Base-by-base conservation (phyloP, 768 basidiomycete genomes). In the Amanita muscaria region DNA sequence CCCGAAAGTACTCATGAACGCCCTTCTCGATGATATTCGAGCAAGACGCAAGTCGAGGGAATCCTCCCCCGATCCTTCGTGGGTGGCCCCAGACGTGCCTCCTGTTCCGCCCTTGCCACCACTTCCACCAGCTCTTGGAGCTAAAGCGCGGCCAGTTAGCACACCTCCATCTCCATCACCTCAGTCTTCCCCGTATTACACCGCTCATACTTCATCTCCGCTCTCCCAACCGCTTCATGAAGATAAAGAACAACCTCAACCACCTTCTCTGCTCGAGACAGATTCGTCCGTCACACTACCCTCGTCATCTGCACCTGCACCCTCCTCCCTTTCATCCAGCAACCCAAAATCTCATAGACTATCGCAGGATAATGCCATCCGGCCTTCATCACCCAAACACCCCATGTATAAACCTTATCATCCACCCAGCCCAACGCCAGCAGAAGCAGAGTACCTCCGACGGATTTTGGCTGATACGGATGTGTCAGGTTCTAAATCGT, bases 371-470 rank as follows among this genome's bases (percentile, higher is more conserved):
- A 29, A 6, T 46, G 37, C 25, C 21, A 33, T 29, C 49, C 41
- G 18, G 47, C 42, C 22, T 34, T 8, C 48, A 44, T 30, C 48
- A 22, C 36, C 49, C 42, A 30, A 32, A 12, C 30, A 27, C 10
- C 4, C 21, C 14, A 46, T 38, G 14, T 21, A 38, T 0, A 76
- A 74, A 46, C 64, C 69, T 0, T 77, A 76, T 0, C 81, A 79
- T 59, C 70, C 68, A 0, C 77, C 77, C 0, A 82, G 79, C 58
- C 70, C 73, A 3, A 64, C 72, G 1, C 49, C 67, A 12, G 74
- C 76, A 32, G 80, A 89, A 52, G 60, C 71, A 3, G 79, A 74
- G 40, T 88, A 87, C 57, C 67, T 88, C 11, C 76, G 79, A 15
- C 72, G 70, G 44, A 74, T 88, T 25, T 68, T 88, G 8, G 80